Evolutionary conservation across 2,329 filamentous ascomycete species (phyloP), one percentile per base, ranked within the genome.

Genomic region (Coniochaeta pulveracea): DNA sequence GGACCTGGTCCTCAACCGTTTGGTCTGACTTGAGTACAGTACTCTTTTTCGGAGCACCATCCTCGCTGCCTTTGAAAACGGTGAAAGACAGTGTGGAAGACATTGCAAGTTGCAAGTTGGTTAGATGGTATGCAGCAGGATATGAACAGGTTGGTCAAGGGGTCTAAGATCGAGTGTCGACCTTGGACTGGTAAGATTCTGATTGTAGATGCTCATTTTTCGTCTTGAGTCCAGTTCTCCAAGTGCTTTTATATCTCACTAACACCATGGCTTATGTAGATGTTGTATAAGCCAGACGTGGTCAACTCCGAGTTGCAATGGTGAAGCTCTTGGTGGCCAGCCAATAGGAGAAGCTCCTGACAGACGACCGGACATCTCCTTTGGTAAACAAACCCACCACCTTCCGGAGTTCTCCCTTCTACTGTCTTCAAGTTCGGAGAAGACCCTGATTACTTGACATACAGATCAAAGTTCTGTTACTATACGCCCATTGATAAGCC

Each of bases 1-100:
- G 62, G 33, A 81, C 75, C 38, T 79, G 58, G 51, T 76, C 64
- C 33, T n/a, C 21, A 23, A 23, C 8, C 8, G n/a, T n/a, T 8
- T 23, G 21, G 8, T 23, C 21, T n/a, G 21, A n/a, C 21, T 23
- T 23, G 21, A 23, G 21, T n/a, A 23, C 21, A n/a, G 21, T 23
- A n/a, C 21, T 23, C 21, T 23, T 8, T n/a, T 23, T 23, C 21
- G 21, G 21, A 23, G 21, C n/a, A 23, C 21, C 21, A n/a, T 23
- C n/a, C 21, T 23, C 21, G 21, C 21, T 23, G 8, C 21, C 21
- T 23, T 23, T 23, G 21, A 23, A 23, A 23, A 23, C 21, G 8
- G 21, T 23, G 21, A 23, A 23, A n/a, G 21, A 23, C 8, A n/a
- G n/a, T n/a, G 8, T 23, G 8, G 21, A n/a, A 8, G 8, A n/a